Evolutionary conservation across 2,329 filamentous ascomycete species (phyloP).

Genomic region (Colletotrichum sp.): DNA sequence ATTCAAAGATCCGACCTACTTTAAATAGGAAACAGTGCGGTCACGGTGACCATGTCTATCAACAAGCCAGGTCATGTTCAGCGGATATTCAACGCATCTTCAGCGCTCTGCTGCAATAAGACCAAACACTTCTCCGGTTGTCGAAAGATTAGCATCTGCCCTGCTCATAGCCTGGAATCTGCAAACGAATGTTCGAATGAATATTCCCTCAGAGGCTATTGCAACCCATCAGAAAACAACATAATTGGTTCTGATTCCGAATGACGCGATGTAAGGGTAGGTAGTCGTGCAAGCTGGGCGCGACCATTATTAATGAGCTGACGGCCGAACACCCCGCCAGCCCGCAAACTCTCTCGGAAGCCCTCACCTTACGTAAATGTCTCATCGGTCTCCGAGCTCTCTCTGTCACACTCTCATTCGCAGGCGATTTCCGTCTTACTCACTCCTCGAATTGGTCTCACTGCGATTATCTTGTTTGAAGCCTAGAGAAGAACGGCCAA

Average conservation of each 20-base stretch:
- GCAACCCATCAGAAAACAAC: background rate
- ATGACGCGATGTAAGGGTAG: background rate
- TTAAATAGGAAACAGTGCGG: background rate
- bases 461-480: no score
- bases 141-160: background rate
- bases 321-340: background rate
- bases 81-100: background rate
- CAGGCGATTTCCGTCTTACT: background rate
- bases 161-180: background rate
- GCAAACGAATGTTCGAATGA: background rate
- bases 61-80: background rate
- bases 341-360: background rate
- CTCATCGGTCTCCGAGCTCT: background rate
- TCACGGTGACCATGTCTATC: background rate
- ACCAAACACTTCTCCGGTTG: background rate
- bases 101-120: background rate
- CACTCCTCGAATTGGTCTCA: background rate
- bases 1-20: background rate
- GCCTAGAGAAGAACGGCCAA: background rate
- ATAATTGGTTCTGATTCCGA: background rate
- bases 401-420: background rate
- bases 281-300: background rate
- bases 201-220: background rate
- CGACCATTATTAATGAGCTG: background rate
- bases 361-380: slow-evolving; percentile 2